Evolutionary conservation across 306 rosid genomes (phyloP).

Genomic region (Heteromeles arbutifolia): DNA sequence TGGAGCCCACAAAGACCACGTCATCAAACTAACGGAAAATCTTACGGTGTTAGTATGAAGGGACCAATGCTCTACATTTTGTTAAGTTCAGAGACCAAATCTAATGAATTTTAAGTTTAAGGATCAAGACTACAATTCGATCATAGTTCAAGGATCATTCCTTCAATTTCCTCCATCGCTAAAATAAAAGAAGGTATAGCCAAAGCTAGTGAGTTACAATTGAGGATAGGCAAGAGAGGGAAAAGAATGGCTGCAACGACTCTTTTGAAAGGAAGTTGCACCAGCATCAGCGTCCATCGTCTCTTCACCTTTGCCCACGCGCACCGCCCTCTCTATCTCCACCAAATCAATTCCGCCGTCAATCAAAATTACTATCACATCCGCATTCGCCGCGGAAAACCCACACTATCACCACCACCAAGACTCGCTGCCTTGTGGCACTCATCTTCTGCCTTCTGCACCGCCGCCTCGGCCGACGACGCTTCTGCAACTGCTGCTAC

Average conservation of each 20-base stretch:
- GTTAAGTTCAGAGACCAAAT: no score
- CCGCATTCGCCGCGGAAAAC: neutral
- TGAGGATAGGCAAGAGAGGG: neutral
- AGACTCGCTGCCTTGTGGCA: neutral
- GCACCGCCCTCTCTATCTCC: neutral
- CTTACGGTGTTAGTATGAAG: no score
- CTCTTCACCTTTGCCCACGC: neutral
- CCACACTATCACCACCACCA: neutral
- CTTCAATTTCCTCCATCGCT: no score
- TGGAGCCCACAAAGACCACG: no score
- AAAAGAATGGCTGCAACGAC: neutral
- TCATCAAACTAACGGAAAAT: no score
- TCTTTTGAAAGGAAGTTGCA: neutral
- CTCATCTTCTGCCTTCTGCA: constrained; percentile 11
- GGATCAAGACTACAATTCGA: no score
- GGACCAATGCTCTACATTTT: no score
- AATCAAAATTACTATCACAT: neutral
- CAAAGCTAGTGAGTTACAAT: neutral
- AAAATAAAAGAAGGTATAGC: no score
- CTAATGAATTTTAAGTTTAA: no score
- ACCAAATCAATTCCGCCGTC: neutral
- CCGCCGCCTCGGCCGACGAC: neutral
- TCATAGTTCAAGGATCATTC: no score
- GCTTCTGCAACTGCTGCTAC: neutral
- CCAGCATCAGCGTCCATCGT: neutral